phyloP scores from a whole-genome alignment of 2,329 filamentous ascomycete genomes.

The Monosporascus sp. region DNA sequence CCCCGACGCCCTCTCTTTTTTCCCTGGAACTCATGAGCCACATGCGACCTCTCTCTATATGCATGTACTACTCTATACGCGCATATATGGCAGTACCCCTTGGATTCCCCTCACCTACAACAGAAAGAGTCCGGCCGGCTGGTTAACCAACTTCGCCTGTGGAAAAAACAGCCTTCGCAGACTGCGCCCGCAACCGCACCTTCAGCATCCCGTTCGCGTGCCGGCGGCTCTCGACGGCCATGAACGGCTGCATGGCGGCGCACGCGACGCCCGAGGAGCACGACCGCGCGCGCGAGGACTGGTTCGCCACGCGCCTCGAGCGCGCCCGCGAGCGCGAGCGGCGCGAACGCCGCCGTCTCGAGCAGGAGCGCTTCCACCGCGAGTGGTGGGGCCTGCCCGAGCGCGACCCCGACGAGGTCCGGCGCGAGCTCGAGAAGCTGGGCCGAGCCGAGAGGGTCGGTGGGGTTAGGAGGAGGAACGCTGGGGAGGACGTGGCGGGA shows the following conservation, averaged over 20 bases:
- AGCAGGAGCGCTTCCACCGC: conserved; percentile 59
- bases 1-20: too few relatives aligned
- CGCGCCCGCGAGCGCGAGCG: conserved; percentile 62
- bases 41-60: neutral
- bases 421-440: conserved; percentile 47
- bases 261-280: conserved; percentile 81
- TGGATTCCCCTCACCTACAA: neutral
- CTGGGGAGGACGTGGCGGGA: neutral
- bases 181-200: conserved; percentile 80
- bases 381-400: conserved; percentile 64
- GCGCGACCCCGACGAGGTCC: conserved; percentile 45
- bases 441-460: conserved; percentile 48
- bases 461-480: conserved; percentile 25
- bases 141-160: neutral
- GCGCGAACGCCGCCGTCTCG: conserved; percentile 52
- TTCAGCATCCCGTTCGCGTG: conserved; percentile 85
- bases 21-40: neutral
- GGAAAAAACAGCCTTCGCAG: conserved; percentile 68
- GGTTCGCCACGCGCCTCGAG: conserved; percentile 76
- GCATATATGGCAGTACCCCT: neutral
- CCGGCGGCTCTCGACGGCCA: conserved; percentile 68
- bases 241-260: conserved; percentile 91
- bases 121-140: neutral
- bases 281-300: conserved; percentile 86
- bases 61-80: neutral